Base-by-base conservation (phyloP, 2,329 filamentous ascomycete genomes). In the Tolypocladium pustulatum region DNA sequence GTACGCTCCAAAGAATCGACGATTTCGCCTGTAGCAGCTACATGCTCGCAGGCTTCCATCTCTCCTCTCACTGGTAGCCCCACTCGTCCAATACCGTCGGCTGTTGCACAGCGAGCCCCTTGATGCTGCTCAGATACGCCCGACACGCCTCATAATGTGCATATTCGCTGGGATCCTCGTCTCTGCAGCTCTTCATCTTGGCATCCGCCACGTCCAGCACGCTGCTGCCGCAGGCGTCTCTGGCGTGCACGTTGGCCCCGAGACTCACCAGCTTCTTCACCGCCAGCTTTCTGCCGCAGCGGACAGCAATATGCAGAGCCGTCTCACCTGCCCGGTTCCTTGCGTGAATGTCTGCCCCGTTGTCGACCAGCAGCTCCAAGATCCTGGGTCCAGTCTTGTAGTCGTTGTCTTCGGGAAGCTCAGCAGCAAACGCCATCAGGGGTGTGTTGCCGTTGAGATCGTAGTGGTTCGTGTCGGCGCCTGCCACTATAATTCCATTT, bases 311-410 rank as follows among this genome's bases (percentile, higher is more conserved):
- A 43, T 83, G 78, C 34, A 84, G 71, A 0, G 81, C 76, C 0
- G 81, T 84, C 68, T 84, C 81, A 46, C 81, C 81, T 0, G 72
- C 68, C 4, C 79, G 71, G 65, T 84, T 84, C 34, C 81, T 77
- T 6, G 75, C 76, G 58, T 83, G 72, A 4, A 83, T 62, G 1
- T 74, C 66, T 0, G 79, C 80, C 1, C 78, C 78, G 0, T 66
- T 66, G 0, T 67, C 59, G 22, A 81, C 62, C 0, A 84, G 72
- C 0, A 71, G 64, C 56, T 73, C 68, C 5, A 84, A 67, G 8
- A 83, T 77, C 4, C 66, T 61, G 1, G 80, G 76, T 0, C 79
- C 76, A 22, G 69, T 63, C 62, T 73, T 77, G 64, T 81, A 77
- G 62, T 80, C 77, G 30, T 81, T 77, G 27, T 81, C 77, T 61